These are phyloP conservation scores for Ogataea paradorogensis DNA, from an alignment of 805 yeast genomes.

Conservation along the genomic window DNA sequence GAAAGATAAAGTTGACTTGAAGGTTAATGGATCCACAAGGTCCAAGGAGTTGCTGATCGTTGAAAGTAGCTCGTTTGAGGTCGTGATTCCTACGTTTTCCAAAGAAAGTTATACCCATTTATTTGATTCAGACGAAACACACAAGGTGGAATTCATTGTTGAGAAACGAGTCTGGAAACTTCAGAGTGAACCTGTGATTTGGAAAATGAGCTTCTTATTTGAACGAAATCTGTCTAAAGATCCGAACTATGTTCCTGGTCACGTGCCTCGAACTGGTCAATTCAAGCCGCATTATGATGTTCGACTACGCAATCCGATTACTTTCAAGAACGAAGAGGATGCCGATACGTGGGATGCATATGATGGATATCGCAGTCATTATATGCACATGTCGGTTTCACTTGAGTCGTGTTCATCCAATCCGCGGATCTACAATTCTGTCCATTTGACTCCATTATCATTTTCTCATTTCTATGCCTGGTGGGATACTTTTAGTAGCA, in stretches of 20 bases:
- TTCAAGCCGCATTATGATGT: slow-evolving; percentile 63
- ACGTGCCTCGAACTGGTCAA: slow-evolving; percentile 39
- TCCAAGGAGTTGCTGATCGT: slow-evolving; percentile 51
- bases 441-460: slow-evolving; percentile 72
- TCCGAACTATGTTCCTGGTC: slow-evolving; percentile 34
- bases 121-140: slow-evolving; percentile 12
- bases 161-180: slow-evolving; percentile 57
- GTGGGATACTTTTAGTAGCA: slow-evolving; percentile 86
- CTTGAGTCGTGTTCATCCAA: slow-evolving; percentile 40
- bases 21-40: slow-evolving; percentile 48
- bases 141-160: slow-evolving; percentile 38
- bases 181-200: slow-evolving; percentile 59
- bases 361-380: slow-evolving; percentile 75
- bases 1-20: slow-evolving; percentile 51
- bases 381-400: slow-evolving; percentile 66
- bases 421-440: slow-evolving; percentile 53
- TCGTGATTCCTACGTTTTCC: slow-evolving; percentile 54
- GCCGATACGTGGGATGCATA: slow-evolving; percentile 70
- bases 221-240: slow-evolving; percentile 52
- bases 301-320: slow-evolving; percentile 53
- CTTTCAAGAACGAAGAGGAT: slow-evolving; percentile 37
- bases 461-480: slow-evolving; percentile 70
- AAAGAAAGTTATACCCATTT: slow-evolving; percentile 28
- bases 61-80: slow-evolving; percentile 53
- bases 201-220: slow-evolving; percentile 74